Evolutionary conservation across 768 basidiomycete species (phyloP).

Genomic region (Pleurotus tuoliensis): DNA sequence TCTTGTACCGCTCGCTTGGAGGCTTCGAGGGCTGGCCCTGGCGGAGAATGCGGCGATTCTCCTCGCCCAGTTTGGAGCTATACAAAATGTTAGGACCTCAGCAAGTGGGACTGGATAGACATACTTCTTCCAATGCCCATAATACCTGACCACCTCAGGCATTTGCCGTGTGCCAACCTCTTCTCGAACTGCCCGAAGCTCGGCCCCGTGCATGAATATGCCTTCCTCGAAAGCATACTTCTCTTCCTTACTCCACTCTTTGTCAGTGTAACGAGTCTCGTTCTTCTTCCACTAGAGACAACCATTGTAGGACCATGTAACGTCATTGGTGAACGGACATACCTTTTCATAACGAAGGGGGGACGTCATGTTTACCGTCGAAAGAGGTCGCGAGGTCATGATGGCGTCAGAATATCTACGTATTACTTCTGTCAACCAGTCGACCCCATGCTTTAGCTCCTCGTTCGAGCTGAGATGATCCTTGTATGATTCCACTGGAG

Average conservation of each 20-base stretch:
- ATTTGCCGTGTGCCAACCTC: constrained; percentile 68
- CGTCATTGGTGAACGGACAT: constrained; percentile 4
- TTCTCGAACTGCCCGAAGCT: constrained; percentile 73
- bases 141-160: constrained; percentile 79
- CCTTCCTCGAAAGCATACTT: constrained; percentile 73
- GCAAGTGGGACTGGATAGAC: not conserved
- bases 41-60: constrained; percentile 49
- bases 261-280: constrained; percentile 64
- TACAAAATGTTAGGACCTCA: constrained; percentile 8
- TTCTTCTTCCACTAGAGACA: constrained; percentile 64
- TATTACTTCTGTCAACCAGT: constrained; percentile 77
- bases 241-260: constrained; percentile 69
- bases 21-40: constrained; percentile 33
- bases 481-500: constrained; percentile 51
- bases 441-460: constrained; percentile 58
- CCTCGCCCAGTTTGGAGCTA: constrained; percentile 68
- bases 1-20: constrained; percentile 31
- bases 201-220: constrained; percentile 68
- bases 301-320: not conserved
- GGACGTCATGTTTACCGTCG: constrained; percentile 61
- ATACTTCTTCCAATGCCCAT: constrained; percentile 85
- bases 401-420: constrained; percentile 70
- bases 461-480: constrained; percentile 47
- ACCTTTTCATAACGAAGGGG: constrained; percentile 65
- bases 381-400: constrained; percentile 49